phyloP scores from a whole-genome alignment of 2,329 filamentous ascomycete species.

The Grosmannia huntii region DNA sequence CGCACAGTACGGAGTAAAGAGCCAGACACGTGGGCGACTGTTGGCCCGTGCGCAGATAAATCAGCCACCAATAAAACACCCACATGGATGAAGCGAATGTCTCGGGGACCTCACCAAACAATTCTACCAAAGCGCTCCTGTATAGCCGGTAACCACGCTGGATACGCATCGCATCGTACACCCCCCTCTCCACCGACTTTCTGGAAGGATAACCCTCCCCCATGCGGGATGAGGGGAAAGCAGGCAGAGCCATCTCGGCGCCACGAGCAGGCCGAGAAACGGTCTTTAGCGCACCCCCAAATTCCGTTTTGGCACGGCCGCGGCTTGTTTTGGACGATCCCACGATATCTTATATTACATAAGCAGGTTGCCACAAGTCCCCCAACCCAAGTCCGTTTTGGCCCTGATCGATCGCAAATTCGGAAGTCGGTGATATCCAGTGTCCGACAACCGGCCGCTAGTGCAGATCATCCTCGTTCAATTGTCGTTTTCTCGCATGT shows the following conservation, averaged over 20 bases:
- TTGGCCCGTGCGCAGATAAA: background rate
- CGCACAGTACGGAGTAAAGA: background rate
- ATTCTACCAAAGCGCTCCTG: too few species aligned
- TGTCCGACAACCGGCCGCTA: background rate
- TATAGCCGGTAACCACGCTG: too few species aligned
- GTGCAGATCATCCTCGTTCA: background rate
- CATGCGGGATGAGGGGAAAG: background rate
- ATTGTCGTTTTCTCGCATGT: background rate
- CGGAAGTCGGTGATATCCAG: background rate
- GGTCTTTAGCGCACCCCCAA: background rate
- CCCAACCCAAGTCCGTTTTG: background rate
- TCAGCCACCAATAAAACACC: background rate
- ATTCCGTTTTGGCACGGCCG: background rate
- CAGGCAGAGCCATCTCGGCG: background rate
- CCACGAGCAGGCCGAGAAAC: background rate
- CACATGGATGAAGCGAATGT: background rate
- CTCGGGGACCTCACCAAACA: background rate
- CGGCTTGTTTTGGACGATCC: too few species aligned
- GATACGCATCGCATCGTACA: too few species aligned
- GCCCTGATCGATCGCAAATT: background rate
- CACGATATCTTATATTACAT: too few species aligned
- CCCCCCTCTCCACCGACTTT: too few species aligned
- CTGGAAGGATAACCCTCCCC: background rate
- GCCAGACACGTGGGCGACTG: background rate
- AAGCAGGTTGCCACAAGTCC: too few species aligned